These are phyloP conservation scores for Metarhizium anisopliae DNA, from an alignment of 2,329 filamentous ascomycete species.

Conservation along the genomic window DNA sequence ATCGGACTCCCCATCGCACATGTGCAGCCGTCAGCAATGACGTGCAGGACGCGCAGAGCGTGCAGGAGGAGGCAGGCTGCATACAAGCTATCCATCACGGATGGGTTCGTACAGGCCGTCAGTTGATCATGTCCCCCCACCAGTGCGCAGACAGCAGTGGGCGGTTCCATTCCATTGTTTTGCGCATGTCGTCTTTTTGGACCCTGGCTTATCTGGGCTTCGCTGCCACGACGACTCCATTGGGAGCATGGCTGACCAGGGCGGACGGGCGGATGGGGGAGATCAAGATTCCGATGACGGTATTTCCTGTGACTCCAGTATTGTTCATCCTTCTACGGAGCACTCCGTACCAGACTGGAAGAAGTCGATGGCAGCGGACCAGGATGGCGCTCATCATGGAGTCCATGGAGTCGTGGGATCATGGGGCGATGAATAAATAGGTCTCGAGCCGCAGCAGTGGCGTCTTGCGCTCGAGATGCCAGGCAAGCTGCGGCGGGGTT, in stretches of 20 bases:
- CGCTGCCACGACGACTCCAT: constrained; percentile 8
- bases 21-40: not conserved
- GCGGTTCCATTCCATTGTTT: constrained; percentile 7
- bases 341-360: too few species aligned
- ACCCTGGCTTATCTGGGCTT: constrained; percentile 3
- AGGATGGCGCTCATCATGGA: not conserved
- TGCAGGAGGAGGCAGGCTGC: not conserved
- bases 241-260: too few species aligned
- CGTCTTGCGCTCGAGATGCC: not conserved
- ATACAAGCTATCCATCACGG: not conserved
- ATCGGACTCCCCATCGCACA: not conserved
- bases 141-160: not conserved
- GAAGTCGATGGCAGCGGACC: not conserved
- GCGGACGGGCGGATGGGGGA: too few species aligned
- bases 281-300: too few species aligned
- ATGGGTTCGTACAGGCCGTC: not conserved
- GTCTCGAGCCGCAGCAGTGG: not conserved
- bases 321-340: too few species aligned
- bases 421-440: not conserved
- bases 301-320: too few species aligned
- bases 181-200: constrained; percentile 6
- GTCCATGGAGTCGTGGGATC: too few species aligned
- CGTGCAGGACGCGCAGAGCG: not conserved
- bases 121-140: too few species aligned
- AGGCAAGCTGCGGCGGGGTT: too few species aligned